Base-by-base conservation (phyloP, 164 flowering plant species). In the Chimonanthus salicifolius region DNA sequence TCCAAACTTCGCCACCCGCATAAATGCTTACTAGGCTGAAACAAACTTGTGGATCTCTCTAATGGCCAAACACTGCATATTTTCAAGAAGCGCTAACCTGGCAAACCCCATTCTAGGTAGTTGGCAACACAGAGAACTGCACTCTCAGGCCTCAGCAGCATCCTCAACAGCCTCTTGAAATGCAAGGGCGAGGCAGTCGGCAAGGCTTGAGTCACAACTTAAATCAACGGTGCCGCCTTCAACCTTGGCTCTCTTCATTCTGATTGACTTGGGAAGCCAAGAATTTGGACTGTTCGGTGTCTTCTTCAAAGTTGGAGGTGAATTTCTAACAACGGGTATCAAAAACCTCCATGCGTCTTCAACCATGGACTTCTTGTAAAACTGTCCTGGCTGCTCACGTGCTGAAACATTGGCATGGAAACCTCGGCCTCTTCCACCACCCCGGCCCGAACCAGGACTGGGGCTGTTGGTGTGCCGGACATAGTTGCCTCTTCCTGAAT, bases 311-410 rank as follows among this genome's bases (percentile, higher is more conserved):
- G 65, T 44, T 43, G 58, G 51, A n/a, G 45, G 70, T 58, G 54
- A 18, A 47, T 6, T 58, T 86, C 89, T 84, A 46, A 83, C 21
- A 33, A 87, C 78, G 75, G 98, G 96, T 72, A 75, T 73, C 81
- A 93, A 69, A 43, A 51, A 62, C 80, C 83, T 77, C 98, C 97
- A 91, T 7, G 98, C 96, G 60, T 93, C 98, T 76, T 87, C 98
- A 5, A 88, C 69, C 94, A 93, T 91, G 73, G 93, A 89, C 76
- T 77, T 83, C 60, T 78, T 62, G 71, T 83, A 92, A 75, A 82
- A 89, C 63, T 50, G 20, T 46, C 84, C 78, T 6, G 88, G 84
- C 49, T 77, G 80, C 11, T 72, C 84, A 58, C 67, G 67, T 47
- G 83, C 85, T 7, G 86, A 83, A 71, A 72, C 64, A 71, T 15